Conservation (phyloP, 768 basidiomycete genomes). For the Termitomyces sp. region DNA sequence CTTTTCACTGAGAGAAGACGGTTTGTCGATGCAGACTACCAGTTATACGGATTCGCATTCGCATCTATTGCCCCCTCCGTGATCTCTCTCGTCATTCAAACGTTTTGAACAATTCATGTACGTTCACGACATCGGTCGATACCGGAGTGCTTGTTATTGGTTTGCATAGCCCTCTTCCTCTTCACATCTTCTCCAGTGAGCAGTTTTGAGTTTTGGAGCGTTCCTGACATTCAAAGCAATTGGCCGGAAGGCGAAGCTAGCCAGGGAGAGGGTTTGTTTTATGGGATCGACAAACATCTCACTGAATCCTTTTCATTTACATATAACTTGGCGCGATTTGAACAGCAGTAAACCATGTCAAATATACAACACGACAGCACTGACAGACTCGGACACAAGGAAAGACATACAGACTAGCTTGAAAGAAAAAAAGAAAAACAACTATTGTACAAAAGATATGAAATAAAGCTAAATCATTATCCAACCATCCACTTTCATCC, state of each 20-base stretch:
- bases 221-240: background rate
- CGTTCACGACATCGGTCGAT: background rate
- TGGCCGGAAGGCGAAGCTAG: slow-evolving; percentile 6
- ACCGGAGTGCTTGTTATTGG: background rate
- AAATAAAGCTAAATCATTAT: slow-evolving; percentile 5
- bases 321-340: background rate
- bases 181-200: background rate
- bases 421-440: background rate
- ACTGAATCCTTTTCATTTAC: background rate
- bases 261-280: background rate
- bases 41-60: background rate
- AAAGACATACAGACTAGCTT: background rate
- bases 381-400: background rate
- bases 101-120: background rate
- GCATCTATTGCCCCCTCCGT: background rate
- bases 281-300: background rate
- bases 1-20: background rate
- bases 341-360: background rate
- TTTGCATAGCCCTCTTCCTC: background rate
- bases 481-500: slow-evolving; percentile 13
- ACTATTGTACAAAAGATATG: slow-evolving; percentile 13
- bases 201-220: background rate
- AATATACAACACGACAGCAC: background rate
- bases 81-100: background rate
- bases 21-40: background rate